phyloP scores from a whole-genome alignment of 2,329 filamentous ascomycete species.

The Cladophialophora immunda region DNA sequence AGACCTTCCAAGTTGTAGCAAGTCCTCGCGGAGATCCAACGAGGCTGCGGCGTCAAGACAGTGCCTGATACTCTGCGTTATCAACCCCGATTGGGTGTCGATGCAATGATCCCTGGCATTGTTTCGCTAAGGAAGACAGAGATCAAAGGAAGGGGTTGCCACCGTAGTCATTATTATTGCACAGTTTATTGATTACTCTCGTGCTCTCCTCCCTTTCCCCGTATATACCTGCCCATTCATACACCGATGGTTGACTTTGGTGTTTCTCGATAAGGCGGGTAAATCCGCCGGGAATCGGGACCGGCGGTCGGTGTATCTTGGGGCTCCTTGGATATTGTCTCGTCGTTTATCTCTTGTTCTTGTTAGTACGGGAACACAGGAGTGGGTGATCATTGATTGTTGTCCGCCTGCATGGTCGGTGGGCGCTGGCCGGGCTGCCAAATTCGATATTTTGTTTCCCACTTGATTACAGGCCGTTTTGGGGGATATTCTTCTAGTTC shows the following conservation, averaged over 20 bases:
- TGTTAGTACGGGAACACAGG: background rate
- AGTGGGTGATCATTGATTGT: no score
- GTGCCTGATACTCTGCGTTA: background rate
- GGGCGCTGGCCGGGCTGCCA: background rate
- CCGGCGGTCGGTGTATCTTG: background rate
- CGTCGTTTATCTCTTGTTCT: slow-evolving; percentile 7
- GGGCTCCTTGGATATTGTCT: background rate
- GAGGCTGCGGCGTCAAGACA: background rate
- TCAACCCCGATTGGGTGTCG: background rate
- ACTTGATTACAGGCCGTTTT: background rate
- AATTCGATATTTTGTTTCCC: background rate
- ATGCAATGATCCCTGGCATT: background rate
- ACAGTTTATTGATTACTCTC: background rate
- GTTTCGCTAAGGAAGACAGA: no score
- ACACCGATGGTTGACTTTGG: no score
- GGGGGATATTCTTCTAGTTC: background rate
- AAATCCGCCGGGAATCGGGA: slow-evolving; percentile 16
- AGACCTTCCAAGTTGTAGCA: slow-evolving; percentile 12
- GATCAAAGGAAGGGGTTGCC: no score
- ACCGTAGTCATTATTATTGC: background rate
- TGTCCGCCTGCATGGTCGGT: background rate
- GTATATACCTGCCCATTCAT: no score
- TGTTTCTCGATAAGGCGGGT: slow-evolving; percentile 4
- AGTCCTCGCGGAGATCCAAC: background rate
- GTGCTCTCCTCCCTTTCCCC: no score